Percentiles rank a stretch among this genome's conserved stretches.
phyloP scores from a whole-genome alignment of 129 eudicot species.

The Flaveria ramosissima region DNA sequence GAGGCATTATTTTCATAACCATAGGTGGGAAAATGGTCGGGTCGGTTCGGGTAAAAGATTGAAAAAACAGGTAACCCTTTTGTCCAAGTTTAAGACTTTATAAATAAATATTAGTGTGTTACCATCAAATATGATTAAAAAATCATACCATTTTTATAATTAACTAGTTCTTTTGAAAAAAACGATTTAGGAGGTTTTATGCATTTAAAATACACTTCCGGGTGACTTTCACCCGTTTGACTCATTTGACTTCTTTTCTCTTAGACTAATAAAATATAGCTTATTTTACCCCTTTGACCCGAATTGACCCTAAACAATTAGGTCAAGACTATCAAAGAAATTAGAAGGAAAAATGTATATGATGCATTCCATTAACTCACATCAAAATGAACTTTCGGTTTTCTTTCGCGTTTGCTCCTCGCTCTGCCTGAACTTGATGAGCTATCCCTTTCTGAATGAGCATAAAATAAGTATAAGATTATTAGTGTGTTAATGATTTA shows the following conservation, averaged over 20 bases:
- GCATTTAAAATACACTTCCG: neutral
- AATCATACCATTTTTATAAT: neutral
- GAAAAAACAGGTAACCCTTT: neutral
- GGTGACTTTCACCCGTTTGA: neutral
- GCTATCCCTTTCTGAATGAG: constrained; percentile 36
- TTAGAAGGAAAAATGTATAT: constrained; percentile 1
- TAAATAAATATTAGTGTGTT: neutral
- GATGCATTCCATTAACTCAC: constrained; percentile 41
- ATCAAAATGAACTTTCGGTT: constrained; percentile 58
- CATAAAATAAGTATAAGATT: constrained; percentile 21
- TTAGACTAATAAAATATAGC: neutral
- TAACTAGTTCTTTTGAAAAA: neutral
- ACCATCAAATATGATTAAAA: neutral
- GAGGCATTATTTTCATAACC: neutral
- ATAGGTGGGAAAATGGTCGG: neutral
- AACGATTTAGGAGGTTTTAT: neutral
- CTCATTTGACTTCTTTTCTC: neutral
- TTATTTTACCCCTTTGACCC: neutral
- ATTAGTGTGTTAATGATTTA: too few species aligned
- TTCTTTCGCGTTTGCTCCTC: constrained; percentile 54
- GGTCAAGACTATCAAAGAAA: neutral
- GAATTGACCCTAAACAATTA: neutral
- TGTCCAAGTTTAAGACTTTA: neutral
- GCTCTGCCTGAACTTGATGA: constrained; percentile 46
- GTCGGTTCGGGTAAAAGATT: neutral